phyloP scores from a whole-genome alignment of 768 basidiomycete species.

The Tulasnella sp. region DNA sequence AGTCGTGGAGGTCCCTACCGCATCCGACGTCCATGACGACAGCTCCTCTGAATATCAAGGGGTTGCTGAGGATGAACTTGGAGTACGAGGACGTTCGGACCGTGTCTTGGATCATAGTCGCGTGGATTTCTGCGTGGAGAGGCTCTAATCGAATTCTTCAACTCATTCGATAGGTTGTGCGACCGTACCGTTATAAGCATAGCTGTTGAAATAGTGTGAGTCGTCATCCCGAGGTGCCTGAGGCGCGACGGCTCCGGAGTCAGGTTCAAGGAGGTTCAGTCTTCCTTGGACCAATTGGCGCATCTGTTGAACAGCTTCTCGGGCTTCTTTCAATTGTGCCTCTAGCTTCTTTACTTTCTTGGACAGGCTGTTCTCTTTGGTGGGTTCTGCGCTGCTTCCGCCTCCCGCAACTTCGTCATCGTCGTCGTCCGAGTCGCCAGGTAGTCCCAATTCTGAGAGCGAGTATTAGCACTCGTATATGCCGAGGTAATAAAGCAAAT shows the following conservation, averaged over 20 bases:
- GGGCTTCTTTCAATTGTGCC: constrained; percentile 55
- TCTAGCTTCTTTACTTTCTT: constrained; percentile 56
- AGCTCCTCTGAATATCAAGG: constrained; percentile 74
- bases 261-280: constrained; percentile 38
- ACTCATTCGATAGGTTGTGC: neutral
- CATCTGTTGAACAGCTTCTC: constrained; percentile 61
- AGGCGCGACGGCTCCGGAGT: constrained; percentile 28
- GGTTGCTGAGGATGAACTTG: constrained; percentile 80
- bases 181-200: constrained; percentile 72
- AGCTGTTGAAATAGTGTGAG: constrained; percentile 89
- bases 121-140: constrained; percentile 70
- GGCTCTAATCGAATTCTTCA: neutral
- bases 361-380: constrained; percentile 11
- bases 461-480: neutral
- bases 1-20: constrained; percentile 35
- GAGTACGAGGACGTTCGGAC: constrained; percentile 92
- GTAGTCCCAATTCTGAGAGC: constrained; percentile 58
- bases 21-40: constrained; percentile 94
- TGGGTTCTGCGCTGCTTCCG: constrained; percentile 35
- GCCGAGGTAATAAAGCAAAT: constrained; percentile 35
- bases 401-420: constrained; percentile 32
- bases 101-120: constrained; percentile 94
- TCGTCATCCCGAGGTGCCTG: constrained; percentile 73
- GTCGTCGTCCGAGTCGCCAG: constrained; percentile 70
- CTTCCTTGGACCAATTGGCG: constrained; percentile 52